Base-by-base conservation (phyloP, 208 protist species). In the Trypanosoma cruzi region DNA sequence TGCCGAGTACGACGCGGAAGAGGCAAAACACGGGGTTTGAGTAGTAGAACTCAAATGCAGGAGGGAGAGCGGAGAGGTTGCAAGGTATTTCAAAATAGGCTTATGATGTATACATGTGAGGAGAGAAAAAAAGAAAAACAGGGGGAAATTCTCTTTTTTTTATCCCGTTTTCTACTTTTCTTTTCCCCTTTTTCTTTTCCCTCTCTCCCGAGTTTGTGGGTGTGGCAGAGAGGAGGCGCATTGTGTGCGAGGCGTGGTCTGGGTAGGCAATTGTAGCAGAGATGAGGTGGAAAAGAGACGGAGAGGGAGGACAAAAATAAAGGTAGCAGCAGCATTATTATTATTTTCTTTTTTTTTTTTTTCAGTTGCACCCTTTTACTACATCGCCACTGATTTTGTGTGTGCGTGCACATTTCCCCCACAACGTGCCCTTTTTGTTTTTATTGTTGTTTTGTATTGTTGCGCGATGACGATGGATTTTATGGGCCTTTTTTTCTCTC, bases 11-110 rank as follows among this genome's bases (percentile, higher is more conserved):
- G 92, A 97, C 57, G 77, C 78, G 22, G 89, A 97, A 81, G 92
- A 97, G 77, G 63, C 86, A 20, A 92, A 94, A 82, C 82, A 67
- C 49, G 92, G 92, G 60, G 88, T 95, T 24, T 97, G 29, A 62
- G 18, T 4, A 18, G 28, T 2, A 22, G 50, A 55, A 55, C 4
- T 24, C 4, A 1, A 55, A 2, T 7, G 32, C 29, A 57, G 32
- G 32, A 48, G 34, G 31, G 24, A 57, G 26, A n/a, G 29, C n/a
- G n/a, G 24, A 7, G n/a, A 40, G 44, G 49, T 3, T 74, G 26
- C 77, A 20, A 58, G 20, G 46, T 49, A 62, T 48, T 49, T 44
- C 20, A 55, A 53, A 36, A 36, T 46, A 70, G 58, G 36, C 46
- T 29, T 69, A 65, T 55, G 53, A 40, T 28, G 29, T 76, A 70